phyloP scores from a whole-genome alignment of 2,329 filamentous ascomycete genomes.

The Monosporascus sp. region DNA sequence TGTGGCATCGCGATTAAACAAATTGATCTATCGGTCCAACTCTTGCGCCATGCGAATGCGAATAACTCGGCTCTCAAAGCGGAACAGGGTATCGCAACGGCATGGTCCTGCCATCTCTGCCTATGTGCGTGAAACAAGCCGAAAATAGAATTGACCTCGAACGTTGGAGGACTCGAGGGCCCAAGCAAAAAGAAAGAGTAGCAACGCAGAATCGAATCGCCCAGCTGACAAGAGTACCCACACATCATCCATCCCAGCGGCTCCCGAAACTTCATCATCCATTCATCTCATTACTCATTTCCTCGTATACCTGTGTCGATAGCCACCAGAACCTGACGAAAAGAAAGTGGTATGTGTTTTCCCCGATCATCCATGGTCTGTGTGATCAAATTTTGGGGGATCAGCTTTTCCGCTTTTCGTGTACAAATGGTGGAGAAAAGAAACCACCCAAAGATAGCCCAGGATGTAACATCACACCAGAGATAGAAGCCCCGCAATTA shows the following conservation, averaged over 20 bases:
- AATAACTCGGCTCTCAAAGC: constrained; percentile 25
- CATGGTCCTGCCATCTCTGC: constrained; percentile 27
- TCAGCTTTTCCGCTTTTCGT: constrained; percentile 8
- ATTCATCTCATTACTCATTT: constrained; percentile 17
- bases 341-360: constrained; percentile 7
- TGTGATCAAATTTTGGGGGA: constrained; percentile 14
- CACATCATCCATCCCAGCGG: constrained; percentile 12
- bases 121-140: constrained; percentile 19
- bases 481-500: constrained; percentile 5
- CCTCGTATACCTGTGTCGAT: constrained; percentile 22
- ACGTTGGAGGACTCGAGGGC: not conserved
- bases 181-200: constrained; percentile 13
- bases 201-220: constrained; percentile 12
- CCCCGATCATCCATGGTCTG: constrained; percentile 5
- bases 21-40: constrained; percentile 27
- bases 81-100: constrained; percentile 26
- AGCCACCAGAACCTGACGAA: constrained; percentile 7
- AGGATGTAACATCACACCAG: constrained; percentile 2
- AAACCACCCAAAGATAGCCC: constrained; percentile 1
- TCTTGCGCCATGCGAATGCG: constrained; percentile 28
- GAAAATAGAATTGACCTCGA: constrained; percentile 20
- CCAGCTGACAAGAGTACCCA: constrained; percentile 16
- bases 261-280: constrained; percentile 15
- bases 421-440: not conserved
- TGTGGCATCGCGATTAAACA: constrained; percentile 18